phyloP scores from a whole-genome alignment of 202 grass and related monocot genomes.

The Hordeum pubiflorum region DNA sequence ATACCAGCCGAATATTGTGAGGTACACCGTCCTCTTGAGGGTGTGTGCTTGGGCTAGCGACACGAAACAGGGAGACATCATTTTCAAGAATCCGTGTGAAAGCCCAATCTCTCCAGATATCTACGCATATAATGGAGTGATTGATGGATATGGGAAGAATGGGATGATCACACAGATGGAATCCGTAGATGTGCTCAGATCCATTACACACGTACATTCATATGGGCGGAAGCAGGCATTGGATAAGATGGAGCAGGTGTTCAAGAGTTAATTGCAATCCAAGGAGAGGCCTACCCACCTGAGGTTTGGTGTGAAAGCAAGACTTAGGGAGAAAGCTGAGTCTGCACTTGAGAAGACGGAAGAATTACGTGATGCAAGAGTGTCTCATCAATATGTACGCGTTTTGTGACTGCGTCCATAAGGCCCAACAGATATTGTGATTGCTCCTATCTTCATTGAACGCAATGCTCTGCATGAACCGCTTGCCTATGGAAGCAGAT shows the following conservation, averaged over 20 bases:
- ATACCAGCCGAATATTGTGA: conserved; percentile 77
- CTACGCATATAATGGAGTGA: conserved; percentile 77
- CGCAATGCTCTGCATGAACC: conserved; percentile 78
- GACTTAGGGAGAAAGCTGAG: conserved; percentile 75
- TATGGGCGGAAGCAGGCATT: conserved; percentile 76
- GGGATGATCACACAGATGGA: conserved; percentile 97
- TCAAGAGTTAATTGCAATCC: conserved; percentile 72
- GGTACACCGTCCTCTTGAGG: conserved; percentile 91
- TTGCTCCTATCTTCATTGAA: conserved; percentile 61
- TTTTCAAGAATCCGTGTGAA: conserved; percentile 87
- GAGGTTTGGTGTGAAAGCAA: conserved; percentile 79
- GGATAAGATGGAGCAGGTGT: conserved; percentile 98
- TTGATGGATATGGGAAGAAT: conserved; percentile 85
- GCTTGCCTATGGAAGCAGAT: conserved; percentile 73
- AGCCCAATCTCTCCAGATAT: conserved; percentile 63
- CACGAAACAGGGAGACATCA: conserved; percentile 54
- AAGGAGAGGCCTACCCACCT: conserved; percentile 81
- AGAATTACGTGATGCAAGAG: conserved; percentile 75
- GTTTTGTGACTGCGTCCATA: conserved; percentile 59
- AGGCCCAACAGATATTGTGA: conserved; percentile 65
- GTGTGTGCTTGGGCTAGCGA: conserved; percentile 78
- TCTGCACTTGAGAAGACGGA: conserved; percentile 60
- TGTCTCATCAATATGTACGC: conserved; percentile 63
- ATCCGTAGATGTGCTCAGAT: conserved; percentile 76
- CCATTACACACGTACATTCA: conserved; percentile 90